Evolutionary conservation across 306 rosid species (phyloP).

Genomic region (Citrullus mucosospermus): DNA sequence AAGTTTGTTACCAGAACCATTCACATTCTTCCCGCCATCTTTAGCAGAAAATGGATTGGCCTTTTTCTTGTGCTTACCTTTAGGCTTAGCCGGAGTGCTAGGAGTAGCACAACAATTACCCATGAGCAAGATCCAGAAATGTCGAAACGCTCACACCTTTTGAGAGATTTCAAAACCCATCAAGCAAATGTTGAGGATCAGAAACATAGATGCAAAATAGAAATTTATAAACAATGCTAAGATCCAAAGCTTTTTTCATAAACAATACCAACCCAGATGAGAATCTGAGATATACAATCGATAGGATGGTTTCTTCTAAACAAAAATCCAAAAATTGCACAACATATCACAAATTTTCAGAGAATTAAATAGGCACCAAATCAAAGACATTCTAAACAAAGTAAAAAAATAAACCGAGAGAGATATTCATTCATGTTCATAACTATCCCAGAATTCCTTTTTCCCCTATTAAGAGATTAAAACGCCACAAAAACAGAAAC

Average conservation of each 20-base stretch:
- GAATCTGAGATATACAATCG: not conserved
- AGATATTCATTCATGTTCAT: not conserved
- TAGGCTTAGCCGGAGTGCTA: slow-evolving; percentile 12
- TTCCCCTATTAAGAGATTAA: not conserved
- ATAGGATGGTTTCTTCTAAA: not conserved
- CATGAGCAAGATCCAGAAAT: slow-evolving; percentile 18
- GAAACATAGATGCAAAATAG: not conserved
- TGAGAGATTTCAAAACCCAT: slow-evolving; percentile 8
- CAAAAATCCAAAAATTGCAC: not conserved
- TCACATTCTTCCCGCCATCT: slow-evolving; percentile 9
- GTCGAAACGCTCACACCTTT: slow-evolving; percentile 3
- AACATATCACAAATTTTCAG: not conserved
- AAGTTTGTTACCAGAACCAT: slow-evolving; percentile 23
- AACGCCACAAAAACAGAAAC: not conserved
- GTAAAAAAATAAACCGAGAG: not conserved
- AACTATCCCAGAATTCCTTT: not conserved
- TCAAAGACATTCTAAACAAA: not conserved
- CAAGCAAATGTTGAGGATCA: not conserved
- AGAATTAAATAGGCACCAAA: not conserved
- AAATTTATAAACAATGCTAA: not conserved
- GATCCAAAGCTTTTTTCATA: not conserved
- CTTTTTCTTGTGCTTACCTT: slow-evolving; percentile 25
- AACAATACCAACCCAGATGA: not conserved
- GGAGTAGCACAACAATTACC: slow-evolving; percentile 46
- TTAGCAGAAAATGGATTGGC: slow-evolving; percentile 23